Base-by-base conservation (phyloP, 2,329 filamentous ascomycete species). In the Aspergillus fructus region DNA sequence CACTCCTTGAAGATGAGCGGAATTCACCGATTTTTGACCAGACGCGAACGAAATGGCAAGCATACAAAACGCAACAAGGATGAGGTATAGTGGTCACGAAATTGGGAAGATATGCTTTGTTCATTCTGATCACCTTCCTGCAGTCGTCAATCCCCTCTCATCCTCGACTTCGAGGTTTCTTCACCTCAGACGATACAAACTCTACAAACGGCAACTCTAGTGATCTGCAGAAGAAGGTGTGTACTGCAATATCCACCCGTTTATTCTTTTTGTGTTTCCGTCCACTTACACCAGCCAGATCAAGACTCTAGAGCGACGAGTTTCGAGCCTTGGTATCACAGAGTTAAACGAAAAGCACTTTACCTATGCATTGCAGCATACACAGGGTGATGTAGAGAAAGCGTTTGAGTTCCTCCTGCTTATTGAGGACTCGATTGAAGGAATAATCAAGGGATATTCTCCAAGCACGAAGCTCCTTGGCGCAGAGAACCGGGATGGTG, bases 401-500 rank as follows among this genome's bases (percentile, higher is more conserved):
- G 89, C 93, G 3, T 85, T 90, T 65, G 86, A 91, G 52, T 80
- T 97, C 59, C 81, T 97, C 49, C 76, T 89, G 42, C 79, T 97
- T 23, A 85, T 96, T 62, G 87, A 93, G 67, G 87, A 93, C 65
- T 90, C 93, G 0, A 87, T 91, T 40, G 85, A 91, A 30, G 93
- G 93, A 15, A 85, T 90, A 41, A 83, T 97, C 62, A 81, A 86
- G 61, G 84, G 86, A 15, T 96, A 91, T 76, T 83, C 91, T 55
- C 85, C 91, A 8, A 81, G 82, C 53, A 81, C 89, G 7, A 83
- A 83, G 56, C 86, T 97, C 78, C 78, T 91, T 4, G 94, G 94
- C 6, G 93, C 94, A 12, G 89, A 91, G 66, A 99, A 99, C 69
- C 83, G 92, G 48, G 83, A 88, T 45, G 85, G 85, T 48, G 91